A percentile compares a stretch with the other conserved stretches of the same genome.
Conservation (phyloP, 805 yeast species). For the Candida nonsorbophila region DNA sequence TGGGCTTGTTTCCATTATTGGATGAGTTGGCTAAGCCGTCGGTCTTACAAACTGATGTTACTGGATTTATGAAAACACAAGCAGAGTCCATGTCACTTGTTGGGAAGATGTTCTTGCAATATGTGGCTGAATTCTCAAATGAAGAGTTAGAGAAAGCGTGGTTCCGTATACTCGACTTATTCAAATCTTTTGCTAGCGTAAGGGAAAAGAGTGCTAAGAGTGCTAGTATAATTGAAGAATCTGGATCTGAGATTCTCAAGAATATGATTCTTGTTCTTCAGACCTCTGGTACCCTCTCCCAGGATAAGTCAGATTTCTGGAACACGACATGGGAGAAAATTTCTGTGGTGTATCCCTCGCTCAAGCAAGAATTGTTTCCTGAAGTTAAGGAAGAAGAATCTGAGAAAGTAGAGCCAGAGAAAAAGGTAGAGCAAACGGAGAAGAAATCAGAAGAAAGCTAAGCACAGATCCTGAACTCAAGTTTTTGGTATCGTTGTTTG, state of each 20-base stretch:
- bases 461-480: not conserved
- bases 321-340: slow-evolving; percentile 26
- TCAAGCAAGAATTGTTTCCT: slow-evolving; percentile 15
- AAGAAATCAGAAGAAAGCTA: not conserved
- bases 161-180: slow-evolving; percentile 30
- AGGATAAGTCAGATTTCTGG: slow-evolving; percentile 23
- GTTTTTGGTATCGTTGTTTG: too few species aligned
- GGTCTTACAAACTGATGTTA: slow-evolving; percentile 48
- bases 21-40: slow-evolving; percentile 64
- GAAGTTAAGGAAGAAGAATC: slow-evolving; percentile 1
- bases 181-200: slow-evolving; percentile 19
- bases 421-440: slow-evolving; percentile 2
- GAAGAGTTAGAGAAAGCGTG: slow-evolving; percentile 23
- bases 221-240: slow-evolving; percentile 20
- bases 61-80: slow-evolving; percentile 62
- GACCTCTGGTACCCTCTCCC: slow-evolving; percentile 16
- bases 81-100: slow-evolving; percentile 61
- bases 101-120: slow-evolving; percentile 48
- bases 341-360: slow-evolving; percentile 20
- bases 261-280: slow-evolving; percentile 38
- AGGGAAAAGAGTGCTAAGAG: slow-evolving; percentile 10
- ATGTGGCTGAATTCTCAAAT: slow-evolving; percentile 19
- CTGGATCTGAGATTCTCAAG: slow-evolving; percentile 32
- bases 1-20: slow-evolving; percentile 70
- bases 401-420: not conserved